These are phyloP conservation scores for Globisporangium solare DNA, from an alignment of 352 stramenopile genomes.

Conservation along the genomic window DNA sequence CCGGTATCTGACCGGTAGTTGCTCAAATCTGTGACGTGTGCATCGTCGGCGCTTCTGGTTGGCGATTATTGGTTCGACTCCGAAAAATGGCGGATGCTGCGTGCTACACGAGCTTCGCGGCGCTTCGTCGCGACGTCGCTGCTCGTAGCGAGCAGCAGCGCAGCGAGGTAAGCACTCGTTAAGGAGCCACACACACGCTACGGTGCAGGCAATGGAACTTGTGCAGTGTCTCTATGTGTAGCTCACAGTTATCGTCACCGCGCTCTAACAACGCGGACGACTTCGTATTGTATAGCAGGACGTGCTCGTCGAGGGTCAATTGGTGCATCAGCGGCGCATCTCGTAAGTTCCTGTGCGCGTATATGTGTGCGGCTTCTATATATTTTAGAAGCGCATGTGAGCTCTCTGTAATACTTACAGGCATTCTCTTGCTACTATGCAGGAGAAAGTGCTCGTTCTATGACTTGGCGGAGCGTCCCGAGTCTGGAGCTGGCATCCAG, in stretches of 20 bases:
- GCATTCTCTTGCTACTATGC: not conserved
- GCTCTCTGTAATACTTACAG: constrained; percentile 16
- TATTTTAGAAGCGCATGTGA: not conserved
- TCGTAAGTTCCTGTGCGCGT: constrained; percentile 28
- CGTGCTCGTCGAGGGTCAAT: constrained; percentile 57
- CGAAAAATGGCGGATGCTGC: constrained; percentile 5
- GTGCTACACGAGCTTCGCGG: constrained; percentile 56
- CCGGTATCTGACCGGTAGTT: no score
- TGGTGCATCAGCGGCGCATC: constrained; percentile 73
- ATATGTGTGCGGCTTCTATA: not conserved
- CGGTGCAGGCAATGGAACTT: not conserved
- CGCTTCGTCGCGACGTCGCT: constrained; percentile 34
- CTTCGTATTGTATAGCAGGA: constrained; percentile 23
- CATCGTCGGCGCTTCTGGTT: not conserved
- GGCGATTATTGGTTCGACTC: constrained; percentile 19
- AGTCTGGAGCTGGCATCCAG: not conserved
- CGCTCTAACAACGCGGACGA: not conserved
- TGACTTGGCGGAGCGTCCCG: constrained; percentile 36
- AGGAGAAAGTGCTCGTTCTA: constrained; percentile 66
- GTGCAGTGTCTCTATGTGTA: not conserved
- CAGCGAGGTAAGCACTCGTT: constrained; percentile 8
- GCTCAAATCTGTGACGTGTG: constrained; percentile 11
- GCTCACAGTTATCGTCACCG: not conserved
- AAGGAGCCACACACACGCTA: not conserved
- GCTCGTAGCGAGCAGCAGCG: constrained; percentile 20